A percentile compares a stretch with the other conserved stretches of the same genome.
phyloP scores from a whole-genome alignment of 1,284 basidiomycete genomes.

The Puccinia coronata region DNA sequence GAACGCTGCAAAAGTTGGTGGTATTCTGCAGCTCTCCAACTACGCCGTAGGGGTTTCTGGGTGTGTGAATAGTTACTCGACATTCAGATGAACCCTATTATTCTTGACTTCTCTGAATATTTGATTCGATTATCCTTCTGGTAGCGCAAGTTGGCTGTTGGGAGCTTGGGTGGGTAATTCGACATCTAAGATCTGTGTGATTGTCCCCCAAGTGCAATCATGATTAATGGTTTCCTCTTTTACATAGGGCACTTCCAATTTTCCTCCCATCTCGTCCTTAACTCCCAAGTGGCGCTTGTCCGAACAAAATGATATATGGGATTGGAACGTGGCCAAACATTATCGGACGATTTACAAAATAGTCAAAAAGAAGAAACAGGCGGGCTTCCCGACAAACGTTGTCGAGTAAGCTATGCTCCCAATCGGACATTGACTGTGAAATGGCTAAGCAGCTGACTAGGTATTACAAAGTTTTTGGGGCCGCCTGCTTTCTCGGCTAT shows the following conservation, averaged over 20 bases:
- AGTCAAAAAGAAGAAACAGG: constrained; percentile 41
- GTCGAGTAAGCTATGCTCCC: constrained; percentile 43
- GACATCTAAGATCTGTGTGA: neutral
- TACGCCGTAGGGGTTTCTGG: constrained; percentile 33
- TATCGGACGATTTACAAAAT: constrained; percentile 28
- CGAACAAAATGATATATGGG: constrained; percentile 22
- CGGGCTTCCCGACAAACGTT: constrained; percentile 33
- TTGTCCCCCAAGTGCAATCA: neutral
- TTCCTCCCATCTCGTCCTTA: constrained; percentile 6
- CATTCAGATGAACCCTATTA: neutral
- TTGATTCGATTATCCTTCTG: neutral
- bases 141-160: constrained; percentile 39
- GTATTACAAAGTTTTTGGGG: constrained; percentile 43
- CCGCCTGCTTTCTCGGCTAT: constrained; percentile 27
- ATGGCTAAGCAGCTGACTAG: neutral
- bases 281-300: constrained; percentile 34
- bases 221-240: neutral
- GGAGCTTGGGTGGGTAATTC: constrained; percentile 33
- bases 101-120: neutral
- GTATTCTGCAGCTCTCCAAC: constrained; percentile 37
- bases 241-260: constrained; percentile 39
- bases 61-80: neutral
- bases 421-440: neutral
- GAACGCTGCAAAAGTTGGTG: constrained; percentile 7
- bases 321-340: constrained; percentile 27